A percentile compares a stretch with the other conserved stretches of the same genome.
phyloP scores from a whole-genome alignment of 495 filamentous ascomycete species.

The Stereocaulon alpinum region DNA sequence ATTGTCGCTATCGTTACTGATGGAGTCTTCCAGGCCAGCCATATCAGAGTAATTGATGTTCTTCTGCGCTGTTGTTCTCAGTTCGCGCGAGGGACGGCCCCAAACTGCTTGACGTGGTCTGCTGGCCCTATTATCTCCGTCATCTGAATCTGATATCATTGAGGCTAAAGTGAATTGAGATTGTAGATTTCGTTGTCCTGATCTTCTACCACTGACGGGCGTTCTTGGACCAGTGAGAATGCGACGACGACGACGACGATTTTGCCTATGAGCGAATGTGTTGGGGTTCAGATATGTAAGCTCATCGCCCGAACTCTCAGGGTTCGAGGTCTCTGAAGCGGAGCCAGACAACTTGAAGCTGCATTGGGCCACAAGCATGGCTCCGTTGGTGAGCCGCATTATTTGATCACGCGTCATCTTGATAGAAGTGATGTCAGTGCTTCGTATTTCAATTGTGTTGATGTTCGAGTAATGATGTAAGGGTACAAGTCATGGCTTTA shows the following conservation, averaged over 20 bases:
- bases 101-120: slow-evolving; percentile 1
- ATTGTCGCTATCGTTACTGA: slow-evolving; percentile 10
- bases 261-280: neutral
- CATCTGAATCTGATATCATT: slow-evolving; percentile 5
- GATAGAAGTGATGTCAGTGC: neutral
- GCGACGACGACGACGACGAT: neutral
- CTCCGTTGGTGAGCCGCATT: slow-evolving; percentile 7
- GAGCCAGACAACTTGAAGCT: neutral
- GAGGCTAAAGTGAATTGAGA: slow-evolving; percentile 8
- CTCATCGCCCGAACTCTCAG: slow-evolving; percentile 22
- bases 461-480: too few species aligned
- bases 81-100: neutral
- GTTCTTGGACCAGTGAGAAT: neutral
- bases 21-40: slow-evolving; percentile 8
- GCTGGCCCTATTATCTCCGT: slow-evolving; percentile 3
- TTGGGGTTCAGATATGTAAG: slow-evolving; percentile 1
- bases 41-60: slow-evolving; percentile 21
- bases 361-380: slow-evolving; percentile 2
- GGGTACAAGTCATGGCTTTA: too few species aligned
- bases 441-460: neutral
- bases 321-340: slow-evolving; percentile 2
- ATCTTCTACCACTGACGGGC: neutral
- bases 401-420: slow-evolving; percentile 13
- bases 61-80: slow-evolving; percentile 11
- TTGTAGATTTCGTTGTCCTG: slow-evolving; percentile 3